Evolutionary conservation across 441 rosid genomes (phyloP).

Genomic region (Eutrema salsugineum): DNA sequence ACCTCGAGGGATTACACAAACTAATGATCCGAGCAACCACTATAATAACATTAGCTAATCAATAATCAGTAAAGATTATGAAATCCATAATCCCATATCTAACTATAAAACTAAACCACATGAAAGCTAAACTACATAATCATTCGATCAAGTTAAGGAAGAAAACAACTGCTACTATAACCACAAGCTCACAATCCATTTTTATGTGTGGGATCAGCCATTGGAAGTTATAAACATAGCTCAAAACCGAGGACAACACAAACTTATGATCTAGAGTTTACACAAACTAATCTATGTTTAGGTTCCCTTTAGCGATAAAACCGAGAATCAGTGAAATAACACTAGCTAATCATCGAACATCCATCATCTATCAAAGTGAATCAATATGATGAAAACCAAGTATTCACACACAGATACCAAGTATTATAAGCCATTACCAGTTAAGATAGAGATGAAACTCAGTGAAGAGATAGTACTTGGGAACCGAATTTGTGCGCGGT

Average conservation of each 20-base stretch:
- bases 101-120: not conserved
- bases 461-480: slow-evolving; percentile 51
- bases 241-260: not conserved
- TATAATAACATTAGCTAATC: not conserved
- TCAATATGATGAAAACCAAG: no score
- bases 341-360: not conserved
- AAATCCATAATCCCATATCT: no score
- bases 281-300: no score
- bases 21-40: not conserved
- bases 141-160: no score
- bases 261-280: not conserved
- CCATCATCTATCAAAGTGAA: not conserved
- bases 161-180: not conserved
- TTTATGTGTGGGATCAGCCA: not conserved
- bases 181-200: not conserved
- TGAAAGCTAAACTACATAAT: no score
- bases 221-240: not conserved
- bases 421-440: no score
- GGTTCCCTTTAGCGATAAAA: no score
- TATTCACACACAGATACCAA: not conserved
- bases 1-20: not conserved
- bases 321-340: not conserved
- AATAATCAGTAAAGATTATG: no score
- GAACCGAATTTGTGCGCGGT: slow-evolving; percentile 88
- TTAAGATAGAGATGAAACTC: no score